Percentiles rank a stretch among this genome's conserved stretches.
These are phyloP conservation scores for Boletus hoseneyae DNA, from an alignment of 1,284 basidiomycete species.

Conservation along the genomic window DNA sequence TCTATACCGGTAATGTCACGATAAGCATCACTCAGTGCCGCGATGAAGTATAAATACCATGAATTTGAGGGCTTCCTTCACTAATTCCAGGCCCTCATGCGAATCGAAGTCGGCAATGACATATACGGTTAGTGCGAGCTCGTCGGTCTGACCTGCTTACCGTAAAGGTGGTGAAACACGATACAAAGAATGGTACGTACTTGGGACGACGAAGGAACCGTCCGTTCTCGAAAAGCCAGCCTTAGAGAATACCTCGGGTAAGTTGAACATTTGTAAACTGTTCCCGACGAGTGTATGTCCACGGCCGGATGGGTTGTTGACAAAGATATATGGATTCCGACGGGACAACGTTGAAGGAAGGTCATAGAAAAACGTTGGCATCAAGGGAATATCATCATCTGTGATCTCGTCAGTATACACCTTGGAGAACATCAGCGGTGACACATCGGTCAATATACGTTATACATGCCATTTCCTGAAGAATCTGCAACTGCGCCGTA, in stretches of 20 bases:
- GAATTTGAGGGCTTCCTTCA: constrained; percentile 62
- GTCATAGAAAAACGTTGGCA: constrained; percentile 87
- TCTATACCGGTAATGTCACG: constrained; percentile 32
- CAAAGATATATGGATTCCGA: constrained; percentile 71
- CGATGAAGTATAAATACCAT: constrained; percentile 44
- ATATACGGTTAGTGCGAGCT: constrained; percentile 53
- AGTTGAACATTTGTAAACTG: constrained; percentile 23
- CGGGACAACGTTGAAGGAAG: constrained; percentile 67
- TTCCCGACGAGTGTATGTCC: constrained; percentile 13
- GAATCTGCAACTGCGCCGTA: constrained; percentile 56
- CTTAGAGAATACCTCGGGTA: constrained; percentile 25
- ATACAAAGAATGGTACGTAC: constrained; percentile 15
- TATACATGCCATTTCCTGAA: constrained; percentile 65
- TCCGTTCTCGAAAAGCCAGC: constrained; percentile 15
- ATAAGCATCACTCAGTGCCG: constrained; percentile 6
- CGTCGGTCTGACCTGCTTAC: constrained; percentile 30
- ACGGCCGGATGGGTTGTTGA: constrained; percentile 30
- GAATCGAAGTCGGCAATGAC: constrained; percentile 81
- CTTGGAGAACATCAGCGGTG: constrained; percentile 35
- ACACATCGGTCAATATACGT: neutral
- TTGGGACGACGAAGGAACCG: constrained; percentile 25
- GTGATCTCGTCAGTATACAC: constrained; percentile 62
- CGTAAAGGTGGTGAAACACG: constrained; percentile 3
- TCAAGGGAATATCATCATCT: constrained; percentile 49
- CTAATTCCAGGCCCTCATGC: constrained; percentile 50